Evolutionary conservation across 2,329 filamentous ascomycete genomes (phyloP), one percentile per base, ranked within the genome.

Genomic region (Mycosphaerella sp.): DNA sequence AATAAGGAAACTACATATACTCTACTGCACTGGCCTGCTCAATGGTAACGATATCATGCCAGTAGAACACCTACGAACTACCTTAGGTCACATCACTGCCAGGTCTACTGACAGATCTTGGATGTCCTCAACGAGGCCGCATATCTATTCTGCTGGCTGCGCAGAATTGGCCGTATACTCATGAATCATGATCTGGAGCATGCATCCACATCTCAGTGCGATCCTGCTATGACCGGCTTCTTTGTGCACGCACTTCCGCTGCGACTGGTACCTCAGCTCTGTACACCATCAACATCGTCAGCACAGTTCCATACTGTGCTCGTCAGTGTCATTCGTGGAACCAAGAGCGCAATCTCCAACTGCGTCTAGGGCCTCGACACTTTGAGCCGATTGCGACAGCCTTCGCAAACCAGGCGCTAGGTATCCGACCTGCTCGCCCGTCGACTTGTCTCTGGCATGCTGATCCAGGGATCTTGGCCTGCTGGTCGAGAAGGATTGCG

Each of bases 401-500:
- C n/a, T 49, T 14, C 39, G 37, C 36, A 37, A 12, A 37, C 39
- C 21, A 14, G 44, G 28, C 8, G 45, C 32, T 7, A 40, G 6
- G 6, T 40, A 36, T 1, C 40, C 46, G 7, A 53, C 30, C 12
- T 44, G 43, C 14, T 49, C 50, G 14, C 42, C 44, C 27, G 47
- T 7, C 2, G 55, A 58, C 5, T 52, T 50, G 12, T 44, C 8
- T 17, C 52, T 48, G 25, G 42, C 16, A 6, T 52, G 45, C 14
- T 51, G 51, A 18, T 21, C 46, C 2, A 34, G 17, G n/a, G 28
- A 44, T 7, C 28, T 40, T 14, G 53, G 50, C 6, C 42, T 21
- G 10, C 35, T 39, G 13, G 49, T 49, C 0, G 55, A 57, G 35
- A 56, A 59, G 21, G 57, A 59, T 6, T 55, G 55, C 34, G 57